These are phyloP conservation scores for Wallacemonas collosoma DNA, from an alignment of 208 protist species.

Conservation along the genomic window DNA sequence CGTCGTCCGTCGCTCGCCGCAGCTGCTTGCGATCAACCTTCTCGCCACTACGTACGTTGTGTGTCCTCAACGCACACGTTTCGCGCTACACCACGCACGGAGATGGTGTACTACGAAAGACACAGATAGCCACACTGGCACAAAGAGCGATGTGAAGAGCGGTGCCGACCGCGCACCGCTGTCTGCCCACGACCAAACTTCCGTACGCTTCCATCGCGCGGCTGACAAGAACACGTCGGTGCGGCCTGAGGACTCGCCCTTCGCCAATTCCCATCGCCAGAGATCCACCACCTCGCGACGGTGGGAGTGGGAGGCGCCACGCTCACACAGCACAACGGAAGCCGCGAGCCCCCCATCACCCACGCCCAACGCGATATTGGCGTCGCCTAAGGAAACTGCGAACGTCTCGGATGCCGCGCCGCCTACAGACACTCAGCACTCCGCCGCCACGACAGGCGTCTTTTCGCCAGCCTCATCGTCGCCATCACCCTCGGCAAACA, in stretches of 20 bases:
- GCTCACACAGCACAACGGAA: not conserved
- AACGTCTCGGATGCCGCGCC: not conserved
- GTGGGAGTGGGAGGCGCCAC: slow-evolving; percentile 13
- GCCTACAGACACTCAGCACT: not conserved
- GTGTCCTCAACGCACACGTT: not conserved
- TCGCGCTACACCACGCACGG: not conserved
- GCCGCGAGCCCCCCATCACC: not conserved
- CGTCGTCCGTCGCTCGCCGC: no score
- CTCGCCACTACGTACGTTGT: no score
- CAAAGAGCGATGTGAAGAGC: not conserved
- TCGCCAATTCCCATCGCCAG: slow-evolving; percentile 9
- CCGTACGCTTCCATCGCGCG: not conserved
- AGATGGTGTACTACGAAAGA: not conserved
- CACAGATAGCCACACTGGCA: not conserved
- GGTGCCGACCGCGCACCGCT: no score
- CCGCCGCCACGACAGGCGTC: not conserved
- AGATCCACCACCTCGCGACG: not conserved
- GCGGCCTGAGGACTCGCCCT: slow-evolving; percentile 5
- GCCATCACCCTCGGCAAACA: not conserved
- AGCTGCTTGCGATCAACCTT: no score
- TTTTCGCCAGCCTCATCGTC: not conserved
- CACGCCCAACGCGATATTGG: no score
- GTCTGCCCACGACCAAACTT: no score
- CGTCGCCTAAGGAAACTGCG: no score
- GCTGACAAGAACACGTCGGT: not conserved